Evolutionary conservation across 257 asterid species (phyloP).

Genomic region (Penstemon barbatus): DNA sequence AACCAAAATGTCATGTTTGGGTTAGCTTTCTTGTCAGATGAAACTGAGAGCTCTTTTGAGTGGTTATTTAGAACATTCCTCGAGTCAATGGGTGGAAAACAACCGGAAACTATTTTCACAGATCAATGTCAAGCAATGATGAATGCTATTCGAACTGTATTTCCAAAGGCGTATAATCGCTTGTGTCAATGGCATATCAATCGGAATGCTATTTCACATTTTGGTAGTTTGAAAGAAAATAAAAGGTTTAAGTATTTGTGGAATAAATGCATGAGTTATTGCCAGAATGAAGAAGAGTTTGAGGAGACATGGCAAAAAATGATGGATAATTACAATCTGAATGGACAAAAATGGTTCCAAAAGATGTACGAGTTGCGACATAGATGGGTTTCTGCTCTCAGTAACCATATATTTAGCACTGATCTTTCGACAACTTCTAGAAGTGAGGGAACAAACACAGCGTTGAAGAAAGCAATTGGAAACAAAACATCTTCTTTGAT

Average conservation of each 20-base stretch:
- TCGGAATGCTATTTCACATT: background rate
- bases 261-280: background rate
- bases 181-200: too few species aligned
- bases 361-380: background rate
- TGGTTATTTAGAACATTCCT: too few species aligned
- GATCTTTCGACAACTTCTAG: background rate
- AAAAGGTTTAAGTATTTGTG: too few species aligned
- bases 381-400: background rate
- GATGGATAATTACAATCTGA: background rate
- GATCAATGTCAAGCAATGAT: constrained; percentile 6
- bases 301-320: background rate
- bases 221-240: background rate
- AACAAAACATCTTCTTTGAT: background rate
- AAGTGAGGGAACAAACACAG: background rate
- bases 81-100: too few species aligned
- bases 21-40: too few species aligned
- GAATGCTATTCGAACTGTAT: background rate
- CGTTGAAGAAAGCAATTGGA: background rate
- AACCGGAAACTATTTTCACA: background rate
- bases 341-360: background rate
- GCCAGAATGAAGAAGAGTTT: too few species aligned
- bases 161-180: background rate
- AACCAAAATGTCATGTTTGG: too few species aligned
- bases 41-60: too few species aligned
- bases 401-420: background rate